Base-by-base conservation (phyloP, 441 rosid species). In the Codiaeum variegatum region DNA sequence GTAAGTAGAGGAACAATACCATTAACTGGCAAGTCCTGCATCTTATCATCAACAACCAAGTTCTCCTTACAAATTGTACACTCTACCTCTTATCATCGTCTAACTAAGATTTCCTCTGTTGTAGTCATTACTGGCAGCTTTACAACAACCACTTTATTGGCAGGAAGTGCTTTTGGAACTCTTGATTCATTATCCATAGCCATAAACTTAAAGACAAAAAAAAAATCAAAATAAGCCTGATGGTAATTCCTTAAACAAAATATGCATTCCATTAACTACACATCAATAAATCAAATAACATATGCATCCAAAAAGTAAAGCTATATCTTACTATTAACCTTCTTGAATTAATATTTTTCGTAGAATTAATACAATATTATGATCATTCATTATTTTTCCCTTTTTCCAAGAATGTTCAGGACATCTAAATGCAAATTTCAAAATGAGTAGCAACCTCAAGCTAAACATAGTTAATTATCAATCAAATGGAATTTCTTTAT, bases 11-110 rank as follows among this genome's bases (percentile, higher is more conserved):
- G n/a, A n/a, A n/a, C n/a, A n/a, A n/a, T n/a, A n/a, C n/a, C n/a
- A n/a, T n/a, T n/a, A n/a, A n/a, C n/a, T 0, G 95, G 98, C 81
- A 94, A 72, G 83, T 92, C 93, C 73, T 94, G 98, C 95, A 94
- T 94, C 80, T 88, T 86, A 71, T 94, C 95, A n/a, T 84, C 88
- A 24, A 83, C 81, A n/a, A 84, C 85, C 75, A 94, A 75, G 80
- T 85, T 84, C 88, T 90, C 96, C 75, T 85, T 89, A 83, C 98
- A 92, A 76, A 94, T 90, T 47, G 97, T 85, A 83, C 99, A 94
- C 75, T 94, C 98, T 29, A 83, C 85, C 36, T 86, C 94, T 11
- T 76, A 73, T 68, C 93, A 94, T 4, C 89, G 73, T 74, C 76
- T 88, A 70, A 77, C 83, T 76, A 94, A 76, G 77, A 88, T 78